phyloP scores from a whole-genome alignment of 129 eudicot genomes.

The Helianthus tuberosus region DNA sequence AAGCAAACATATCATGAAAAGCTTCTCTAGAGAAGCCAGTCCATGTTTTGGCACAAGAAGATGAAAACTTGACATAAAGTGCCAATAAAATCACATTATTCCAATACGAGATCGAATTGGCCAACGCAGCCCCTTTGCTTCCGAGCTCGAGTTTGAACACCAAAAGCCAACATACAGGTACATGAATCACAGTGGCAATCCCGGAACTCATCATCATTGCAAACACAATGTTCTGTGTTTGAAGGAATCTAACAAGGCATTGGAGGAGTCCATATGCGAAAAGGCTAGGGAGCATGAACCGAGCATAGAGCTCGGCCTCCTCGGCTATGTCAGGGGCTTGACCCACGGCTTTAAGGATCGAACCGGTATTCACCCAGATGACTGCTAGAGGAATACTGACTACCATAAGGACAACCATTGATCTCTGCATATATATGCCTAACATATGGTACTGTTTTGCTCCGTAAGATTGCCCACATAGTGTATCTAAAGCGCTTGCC shows the following conservation, averaged over 20 bases:
- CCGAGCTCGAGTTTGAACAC: conserved; percentile 75
- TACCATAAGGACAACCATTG: conserved; percentile 50
- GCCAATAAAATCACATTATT: conserved; percentile 53
- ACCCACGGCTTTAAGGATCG: conserved; percentile 59
- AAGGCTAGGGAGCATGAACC: conserved; percentile 68
- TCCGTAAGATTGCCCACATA: conserved; percentile 91
- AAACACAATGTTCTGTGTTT: conserved; percentile 71
- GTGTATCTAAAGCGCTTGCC: conserved; percentile 89
- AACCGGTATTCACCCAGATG: conserved; percentile 70
- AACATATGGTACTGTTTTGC: conserved; percentile 89
- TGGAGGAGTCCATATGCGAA: conserved; percentile 70
- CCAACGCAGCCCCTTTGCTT: conserved; percentile 75
- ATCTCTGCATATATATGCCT: conserved; percentile 80
- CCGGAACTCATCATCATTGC: conserved; percentile 76
- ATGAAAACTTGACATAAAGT: conserved; percentile 64
- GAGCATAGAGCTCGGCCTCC: conserved; percentile 69
- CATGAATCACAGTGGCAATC: conserved; percentile 51
- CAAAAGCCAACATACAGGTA: conserved; percentile 66
- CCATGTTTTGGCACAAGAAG: conserved; percentile 72
- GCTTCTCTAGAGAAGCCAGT: conserved; percentile 73
- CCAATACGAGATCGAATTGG: conserved; percentile 73
- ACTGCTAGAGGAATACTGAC: conserved; percentile 64
- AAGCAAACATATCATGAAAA: conserved; percentile 40
- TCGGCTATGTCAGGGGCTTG: conserved; percentile 60
- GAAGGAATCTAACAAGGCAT: conserved; percentile 67